Evolutionary conservation across 345 rosid species (phyloP).

Genomic region (Citrus inodora): DNA sequence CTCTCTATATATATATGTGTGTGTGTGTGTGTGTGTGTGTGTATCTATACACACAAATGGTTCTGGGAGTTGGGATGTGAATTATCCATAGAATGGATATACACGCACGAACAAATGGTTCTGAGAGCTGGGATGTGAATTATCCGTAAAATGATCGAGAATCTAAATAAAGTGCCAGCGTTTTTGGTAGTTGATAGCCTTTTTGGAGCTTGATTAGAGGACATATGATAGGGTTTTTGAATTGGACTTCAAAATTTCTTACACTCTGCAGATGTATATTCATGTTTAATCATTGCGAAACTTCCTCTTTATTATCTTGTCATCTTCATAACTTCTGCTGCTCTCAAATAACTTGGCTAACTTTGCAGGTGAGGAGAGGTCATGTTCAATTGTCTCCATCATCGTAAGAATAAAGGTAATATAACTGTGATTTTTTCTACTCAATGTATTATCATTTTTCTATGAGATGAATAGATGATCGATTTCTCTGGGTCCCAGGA

Average conservation of each 20-base stretch:
- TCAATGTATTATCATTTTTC: background rate
- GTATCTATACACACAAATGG: too few relatives aligned
- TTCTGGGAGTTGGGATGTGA: background rate
- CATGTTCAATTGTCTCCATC: conserved; percentile 52
- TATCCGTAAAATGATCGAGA: background rate
- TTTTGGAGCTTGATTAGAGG: background rate
- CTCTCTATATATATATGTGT: background rate
- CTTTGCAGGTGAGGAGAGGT: conserved; percentile 55
- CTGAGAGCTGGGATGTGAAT: background rate
- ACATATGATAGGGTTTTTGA: background rate
- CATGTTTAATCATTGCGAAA: background rate
- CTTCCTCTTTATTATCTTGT: background rate
- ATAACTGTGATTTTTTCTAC: background rate
- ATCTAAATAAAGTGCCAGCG: background rate
- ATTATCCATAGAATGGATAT: background rate
- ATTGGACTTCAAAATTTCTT: background rate
- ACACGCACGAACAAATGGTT: background rate
- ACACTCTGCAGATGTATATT: background rate
- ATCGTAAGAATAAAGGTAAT: conserved; percentile 55
- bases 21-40: too few relatives aligned
- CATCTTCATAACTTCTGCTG: background rate
- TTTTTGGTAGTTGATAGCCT: background rate
- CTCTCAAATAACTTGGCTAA: background rate
- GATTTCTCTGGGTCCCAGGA: conserved; percentile 30
- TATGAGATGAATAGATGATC: background rate